These are phyloP conservation scores for Boletus pseudo-olivaceus DNA, from an alignment of 768 basidiomycete species.

Conservation along the genomic window DNA sequence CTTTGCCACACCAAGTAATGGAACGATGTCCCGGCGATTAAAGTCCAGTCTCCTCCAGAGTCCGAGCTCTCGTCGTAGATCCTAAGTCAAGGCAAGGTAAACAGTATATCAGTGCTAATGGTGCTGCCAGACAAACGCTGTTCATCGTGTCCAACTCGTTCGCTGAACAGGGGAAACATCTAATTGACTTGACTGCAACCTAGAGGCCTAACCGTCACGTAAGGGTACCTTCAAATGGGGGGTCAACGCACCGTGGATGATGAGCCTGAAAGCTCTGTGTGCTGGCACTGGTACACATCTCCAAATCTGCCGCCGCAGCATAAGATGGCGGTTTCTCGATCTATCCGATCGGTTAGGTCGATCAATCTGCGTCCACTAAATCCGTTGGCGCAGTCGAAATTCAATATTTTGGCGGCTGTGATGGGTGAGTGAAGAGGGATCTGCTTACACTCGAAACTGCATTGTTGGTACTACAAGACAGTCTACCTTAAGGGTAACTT, in stretches of 20 bases:
- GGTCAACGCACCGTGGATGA: background rate
- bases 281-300: slow-evolving; percentile 9
- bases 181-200: no score
- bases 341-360: background rate
- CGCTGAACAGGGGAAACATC: no score
- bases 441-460: background rate
- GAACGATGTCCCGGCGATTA: slow-evolving; percentile 20
- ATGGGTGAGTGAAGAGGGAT: background rate
- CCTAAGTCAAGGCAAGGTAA: background rate
- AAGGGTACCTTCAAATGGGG: no score
- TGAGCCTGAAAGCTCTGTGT: background rate
- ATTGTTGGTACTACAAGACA: background rate
- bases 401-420: background rate
- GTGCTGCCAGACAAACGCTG: no score
- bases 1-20: slow-evolving; percentile 18
- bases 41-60: slow-evolving; percentile 19
- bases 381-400: background rate
- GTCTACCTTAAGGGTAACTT: background rate
- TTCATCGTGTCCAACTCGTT: no score
- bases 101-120: background rate
- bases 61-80: slow-evolving; percentile 20
- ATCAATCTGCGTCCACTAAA: background rate
- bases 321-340: background rate
- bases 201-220: no score
- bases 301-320: slow-evolving; percentile 2